phyloP scores from a whole-genome alignment of 768 basidiomycete genomes.

The Tulasnella sp. region DNA sequence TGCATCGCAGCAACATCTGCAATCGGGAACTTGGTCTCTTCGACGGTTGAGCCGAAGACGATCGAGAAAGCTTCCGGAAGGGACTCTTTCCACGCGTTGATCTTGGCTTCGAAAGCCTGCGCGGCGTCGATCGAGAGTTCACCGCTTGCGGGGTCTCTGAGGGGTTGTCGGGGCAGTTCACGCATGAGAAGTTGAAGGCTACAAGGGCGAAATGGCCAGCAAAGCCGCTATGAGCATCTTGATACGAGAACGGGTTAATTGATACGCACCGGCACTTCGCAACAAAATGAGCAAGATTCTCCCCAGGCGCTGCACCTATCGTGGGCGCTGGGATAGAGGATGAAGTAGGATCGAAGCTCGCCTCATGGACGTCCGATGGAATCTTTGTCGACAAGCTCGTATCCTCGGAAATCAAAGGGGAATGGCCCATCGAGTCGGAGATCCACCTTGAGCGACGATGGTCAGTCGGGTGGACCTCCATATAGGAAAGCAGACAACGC shows the following conservation, averaged over 20 bases:
- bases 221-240: background rate
- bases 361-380: constrained; percentile 61
- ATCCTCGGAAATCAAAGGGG: constrained; percentile 59
- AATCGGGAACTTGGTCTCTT: constrained; percentile 37
- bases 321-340: constrained; percentile 51
- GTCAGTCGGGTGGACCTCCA: background rate
- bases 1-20: constrained; percentile 52
- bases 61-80: constrained; percentile 58
- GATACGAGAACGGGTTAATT: constrained; percentile 25
- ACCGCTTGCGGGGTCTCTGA: constrained; percentile 45
- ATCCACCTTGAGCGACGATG: constrained; percentile 55
- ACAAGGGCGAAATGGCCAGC: background rate
- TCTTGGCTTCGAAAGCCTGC: constrained; percentile 57
- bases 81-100: constrained; percentile 55
- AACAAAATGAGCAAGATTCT: constrained; percentile 54
- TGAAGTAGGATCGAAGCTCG: constrained; percentile 54
- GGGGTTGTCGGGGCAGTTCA: constrained; percentile 58
- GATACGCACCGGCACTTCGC: constrained; percentile 63
- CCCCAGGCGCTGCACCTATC: background rate
- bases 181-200: constrained; percentile 58
- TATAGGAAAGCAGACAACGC: background rate
- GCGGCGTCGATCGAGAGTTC: constrained; percentile 66
- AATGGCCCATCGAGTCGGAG: constrained; percentile 67
- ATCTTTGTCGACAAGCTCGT: constrained; percentile 56
- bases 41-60: constrained; percentile 45